Base-by-base conservation (phyloP, 1,284 basidiomycete genomes). In the Heterobasidion occidentale region DNA sequence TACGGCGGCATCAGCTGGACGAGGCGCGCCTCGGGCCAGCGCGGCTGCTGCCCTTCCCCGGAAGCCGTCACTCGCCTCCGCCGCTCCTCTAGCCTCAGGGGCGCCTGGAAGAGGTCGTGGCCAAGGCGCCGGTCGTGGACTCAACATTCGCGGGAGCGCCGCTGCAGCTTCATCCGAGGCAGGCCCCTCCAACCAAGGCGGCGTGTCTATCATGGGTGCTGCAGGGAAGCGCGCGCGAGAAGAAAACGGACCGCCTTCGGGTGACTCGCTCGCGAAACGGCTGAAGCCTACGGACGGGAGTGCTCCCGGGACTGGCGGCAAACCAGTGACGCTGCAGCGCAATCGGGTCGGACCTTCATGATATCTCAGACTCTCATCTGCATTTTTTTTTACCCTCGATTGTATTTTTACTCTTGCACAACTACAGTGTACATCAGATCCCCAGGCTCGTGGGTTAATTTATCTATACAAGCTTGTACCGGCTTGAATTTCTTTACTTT, bases 251-350 rank as follows among this genome's bases (percentile, higher is more conserved):
- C 60, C 68, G 1, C 46, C 73, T 1, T 59, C 68, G 0, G 83
- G 84, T 36, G 82, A 84, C 61, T 81, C 86, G 6, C 71, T 89
- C 17, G 84, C 80, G 0, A 90, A 90, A 64, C 79, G 88, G 44
- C 61, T 88, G 58, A 90, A 88, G 67, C 81, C 84, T 2, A 50
- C 56, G 7, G 20, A 52, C 3, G 56, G 48, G 1, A 49, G n/a
- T n/a, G 56, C 46, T 4, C 34, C 52, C n/a, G n/a, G n/a, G n/a
- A n/a, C n/a, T n/a, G 20, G 60, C 7, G 58, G 59, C 51, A 69
- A 65, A 55, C 69, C 34, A 17, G 64, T 71, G 19, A 58, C 59
- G 19, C 57, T 71, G 35, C 65, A 66, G 36, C 66, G 70, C 15
- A 65, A 70, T 58, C 67, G 70, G 45, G 66, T 68, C 11, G 63